Percentiles rank a stretch among this genome's conserved stretches.
These are phyloP conservation scores for Durio zibethinus DNA, from an alignment of 345 rosid genomes.

Conservation along the genomic window DNA sequence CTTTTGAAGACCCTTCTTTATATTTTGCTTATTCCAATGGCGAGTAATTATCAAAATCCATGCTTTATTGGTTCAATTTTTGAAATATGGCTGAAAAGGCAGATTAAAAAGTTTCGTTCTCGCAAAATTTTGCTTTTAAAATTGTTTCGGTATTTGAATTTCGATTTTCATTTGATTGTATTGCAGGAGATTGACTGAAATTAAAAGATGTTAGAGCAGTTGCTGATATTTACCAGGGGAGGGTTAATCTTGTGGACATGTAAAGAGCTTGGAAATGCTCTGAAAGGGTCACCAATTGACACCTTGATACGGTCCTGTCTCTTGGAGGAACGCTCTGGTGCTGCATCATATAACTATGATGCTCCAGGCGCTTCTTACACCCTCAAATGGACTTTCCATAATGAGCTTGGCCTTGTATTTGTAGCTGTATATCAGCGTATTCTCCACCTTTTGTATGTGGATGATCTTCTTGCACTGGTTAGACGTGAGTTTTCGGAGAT, in stretches of 20 bases:
- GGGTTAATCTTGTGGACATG: conserved; percentile 99
- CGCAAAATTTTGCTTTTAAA: not conserved
- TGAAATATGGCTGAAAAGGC: not conserved
- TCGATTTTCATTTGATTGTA: conserved; percentile 8
- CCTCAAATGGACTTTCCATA: conserved; percentile 95
- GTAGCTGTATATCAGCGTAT: conserved; percentile 96
- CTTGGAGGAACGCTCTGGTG: conserved; percentile 95
- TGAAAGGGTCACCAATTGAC: conserved; percentile 89
- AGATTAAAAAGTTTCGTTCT: not conserved
- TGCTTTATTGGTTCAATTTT: not conserved
- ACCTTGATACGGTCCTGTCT: conserved; percentile 88
- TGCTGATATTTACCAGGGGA: conserved; percentile 87
- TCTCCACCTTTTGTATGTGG: conserved; percentile 85
- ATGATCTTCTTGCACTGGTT: conserved; percentile 76
- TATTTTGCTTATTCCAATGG: not conserved
- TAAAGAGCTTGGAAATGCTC: conserved; percentile 89
- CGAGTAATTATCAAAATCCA: not conserved
- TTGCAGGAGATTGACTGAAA: conserved; percentile 34
- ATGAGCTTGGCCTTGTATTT: conserved; percentile 91
- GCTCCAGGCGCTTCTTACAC: conserved; percentile 83
- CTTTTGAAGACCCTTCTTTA: not conserved
- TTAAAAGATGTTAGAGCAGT: conserved; percentile 80
- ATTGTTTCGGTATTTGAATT: not conserved
- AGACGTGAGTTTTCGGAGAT: conserved; percentile 70
- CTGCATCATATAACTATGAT: conserved; percentile 65